Percentiles rank a stretch among this genome's conserved stretches.
Conservation (phyloP, 1,284 basidiomycete species). For the Anthracocystis walkeri region DNA sequence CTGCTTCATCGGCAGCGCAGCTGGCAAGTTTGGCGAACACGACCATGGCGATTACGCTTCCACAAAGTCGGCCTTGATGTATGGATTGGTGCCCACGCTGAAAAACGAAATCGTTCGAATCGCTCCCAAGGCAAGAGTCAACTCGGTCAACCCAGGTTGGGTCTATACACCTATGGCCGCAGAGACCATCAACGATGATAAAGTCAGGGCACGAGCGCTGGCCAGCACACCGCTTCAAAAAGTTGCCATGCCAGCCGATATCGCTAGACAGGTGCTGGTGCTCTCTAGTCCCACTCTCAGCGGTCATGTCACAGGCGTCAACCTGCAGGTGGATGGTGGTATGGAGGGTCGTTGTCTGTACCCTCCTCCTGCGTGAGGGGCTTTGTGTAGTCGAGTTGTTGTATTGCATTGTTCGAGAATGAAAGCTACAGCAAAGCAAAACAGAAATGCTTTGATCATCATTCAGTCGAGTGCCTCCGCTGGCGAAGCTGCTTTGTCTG, state of each 20-base stretch:
- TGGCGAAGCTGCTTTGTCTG: slow-evolving; percentile 12
- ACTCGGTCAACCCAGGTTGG: slow-evolving; percentile 80
- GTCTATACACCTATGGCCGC: slow-evolving; percentile 76
- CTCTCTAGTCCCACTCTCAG: slow-evolving; percentile 77
- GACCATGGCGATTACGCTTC: slow-evolving; percentile 67
- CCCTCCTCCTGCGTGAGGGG: slow-evolving; percentile 29
- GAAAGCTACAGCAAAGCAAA: neutral
- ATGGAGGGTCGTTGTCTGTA: slow-evolving; percentile 76
- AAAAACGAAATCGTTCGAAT: slow-evolving; percentile 85
- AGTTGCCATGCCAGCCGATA: slow-evolving; percentile 76
- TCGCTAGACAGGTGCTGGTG: slow-evolving; percentile 77
- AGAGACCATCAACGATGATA: slow-evolving; percentile 71
- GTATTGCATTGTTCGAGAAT: neutral
- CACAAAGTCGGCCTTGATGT: slow-evolving; percentile 76
- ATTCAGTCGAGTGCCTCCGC: slow-evolving; percentile 10
- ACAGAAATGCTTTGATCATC: neutral
- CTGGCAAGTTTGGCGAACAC: slow-evolving; percentile 80
- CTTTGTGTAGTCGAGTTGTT: neutral
- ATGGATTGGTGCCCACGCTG: slow-evolving; percentile 77
- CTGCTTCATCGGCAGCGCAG: slow-evolving; percentile 78
- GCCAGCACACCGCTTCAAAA: slow-evolving; percentile 79
- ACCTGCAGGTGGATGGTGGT: slow-evolving; percentile 79
- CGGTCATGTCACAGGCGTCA: slow-evolving; percentile 79
- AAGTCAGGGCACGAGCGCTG: slow-evolving; percentile 70
- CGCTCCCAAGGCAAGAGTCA: slow-evolving; percentile 78